A percentile compares a stretch with the other conserved stretches of the same genome.
phyloP scores from a whole-genome alignment of 306 rosid species.

The Malus sylvestris region DNA sequence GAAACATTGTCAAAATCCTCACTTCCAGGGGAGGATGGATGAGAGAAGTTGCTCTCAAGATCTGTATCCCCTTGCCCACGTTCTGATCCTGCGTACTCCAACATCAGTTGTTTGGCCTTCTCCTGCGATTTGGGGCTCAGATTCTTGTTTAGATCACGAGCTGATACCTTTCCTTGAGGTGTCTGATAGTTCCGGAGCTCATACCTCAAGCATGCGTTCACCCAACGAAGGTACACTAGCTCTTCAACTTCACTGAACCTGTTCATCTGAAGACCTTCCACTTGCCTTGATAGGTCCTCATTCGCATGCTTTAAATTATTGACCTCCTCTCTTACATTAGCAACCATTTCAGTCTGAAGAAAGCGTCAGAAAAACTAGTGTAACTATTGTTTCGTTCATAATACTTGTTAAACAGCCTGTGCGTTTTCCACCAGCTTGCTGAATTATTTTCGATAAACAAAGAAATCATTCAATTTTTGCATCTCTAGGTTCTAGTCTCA shows the following conservation, averaged over 20 bases:
- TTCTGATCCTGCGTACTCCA: constrained; percentile 91
- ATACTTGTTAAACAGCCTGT: neutral
- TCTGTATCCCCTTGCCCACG: constrained; percentile 96
- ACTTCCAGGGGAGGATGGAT: constrained; percentile 97
- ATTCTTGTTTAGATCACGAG: constrained; percentile 77
- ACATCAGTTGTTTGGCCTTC: constrained; percentile 83
- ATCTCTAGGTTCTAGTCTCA: neutral
- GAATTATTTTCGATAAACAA: neutral
- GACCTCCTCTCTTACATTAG: constrained; percentile 52
- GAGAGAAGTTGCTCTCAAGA: constrained; percentile 87
- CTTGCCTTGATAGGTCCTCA: constrained; percentile 83
- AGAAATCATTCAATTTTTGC: neutral
- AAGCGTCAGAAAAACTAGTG: constrained; percentile 9
- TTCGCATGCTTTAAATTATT: constrained; percentile 63
- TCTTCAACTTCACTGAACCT: constrained; percentile 95
- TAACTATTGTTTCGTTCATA: constrained; percentile 8
- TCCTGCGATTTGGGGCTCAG: constrained; percentile 84
- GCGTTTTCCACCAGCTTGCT: neutral
- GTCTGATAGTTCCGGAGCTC: constrained; percentile 73
- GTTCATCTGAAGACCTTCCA: constrained; percentile 91
- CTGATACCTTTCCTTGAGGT: constrained; percentile 67
- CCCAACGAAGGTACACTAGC: constrained; percentile 96
- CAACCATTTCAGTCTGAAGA: constrained; percentile 72
- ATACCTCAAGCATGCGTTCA: constrained; percentile 87
- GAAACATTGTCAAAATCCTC: constrained; percentile 93